A percentile compares a stretch with the other conserved stretches of the same genome.
phyloP scores from a whole-genome alignment of 805 yeast genomes.

The Millerozyma acaciae region DNA sequence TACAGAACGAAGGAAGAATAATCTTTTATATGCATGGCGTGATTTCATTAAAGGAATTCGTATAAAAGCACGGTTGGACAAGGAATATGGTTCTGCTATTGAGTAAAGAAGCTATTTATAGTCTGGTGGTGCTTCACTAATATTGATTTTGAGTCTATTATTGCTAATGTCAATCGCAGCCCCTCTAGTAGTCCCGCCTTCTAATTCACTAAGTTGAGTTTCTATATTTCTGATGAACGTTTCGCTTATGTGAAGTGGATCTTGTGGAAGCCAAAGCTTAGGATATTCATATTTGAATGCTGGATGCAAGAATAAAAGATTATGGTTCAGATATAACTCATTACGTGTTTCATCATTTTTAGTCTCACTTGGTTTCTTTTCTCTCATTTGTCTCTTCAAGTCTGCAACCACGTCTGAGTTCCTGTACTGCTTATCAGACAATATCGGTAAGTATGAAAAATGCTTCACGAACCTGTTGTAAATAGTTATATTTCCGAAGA shows the following conservation, averaged over 20 bases:
- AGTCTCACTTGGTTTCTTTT: constrained; percentile 2
- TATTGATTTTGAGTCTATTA: constrained; percentile 7
- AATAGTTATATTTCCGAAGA: constrained; percentile 53
- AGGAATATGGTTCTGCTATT: constrained; percentile 2
- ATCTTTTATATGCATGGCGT: constrained; percentile 12
- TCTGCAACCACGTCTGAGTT: constrained; percentile 3
- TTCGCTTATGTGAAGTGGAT: constrained; percentile 27
- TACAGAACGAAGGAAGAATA: constrained; percentile 1
- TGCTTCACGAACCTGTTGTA: constrained; percentile 35
- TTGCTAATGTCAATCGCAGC: constrained; percentile 16
- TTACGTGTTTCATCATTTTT: constrained; percentile 2
- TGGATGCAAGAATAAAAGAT: constrained; percentile 34
- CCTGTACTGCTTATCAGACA: constrained; percentile 13
- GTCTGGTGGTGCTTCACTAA: constrained; percentile 33
- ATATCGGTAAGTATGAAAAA: constrained; percentile 28
- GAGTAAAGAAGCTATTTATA: constrained; percentile 15
- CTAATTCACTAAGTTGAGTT: constrained; percentile 10
- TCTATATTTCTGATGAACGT: constrained; percentile 17
- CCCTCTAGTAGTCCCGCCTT: constrained; percentile 23
- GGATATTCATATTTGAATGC: constrained; percentile 35
- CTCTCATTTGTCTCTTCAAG: background rate
- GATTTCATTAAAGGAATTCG: constrained; percentile 11
- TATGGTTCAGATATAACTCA: constrained; percentile 18
- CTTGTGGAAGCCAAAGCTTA: constrained; percentile 38
- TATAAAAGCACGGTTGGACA: constrained; percentile 15